Conservation (phyloP, 805 yeast species). For the Kuraishia capsulata region DNA sequence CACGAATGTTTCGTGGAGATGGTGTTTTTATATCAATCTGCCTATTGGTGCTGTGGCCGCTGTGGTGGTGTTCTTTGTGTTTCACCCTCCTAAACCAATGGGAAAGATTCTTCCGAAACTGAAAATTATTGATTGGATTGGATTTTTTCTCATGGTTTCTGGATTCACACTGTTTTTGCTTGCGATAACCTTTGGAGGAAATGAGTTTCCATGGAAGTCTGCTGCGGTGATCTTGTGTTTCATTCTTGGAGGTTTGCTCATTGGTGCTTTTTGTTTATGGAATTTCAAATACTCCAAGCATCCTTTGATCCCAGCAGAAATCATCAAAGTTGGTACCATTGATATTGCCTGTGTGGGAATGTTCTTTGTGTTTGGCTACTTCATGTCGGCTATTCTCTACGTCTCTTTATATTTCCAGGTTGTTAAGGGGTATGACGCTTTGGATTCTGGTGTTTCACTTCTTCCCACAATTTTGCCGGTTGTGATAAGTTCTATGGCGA, state of each 20-base stretch:
- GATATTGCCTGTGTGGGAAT: conserved; percentile 11
- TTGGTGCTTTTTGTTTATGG: conserved; percentile 26
- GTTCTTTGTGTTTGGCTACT: conserved; percentile 19
- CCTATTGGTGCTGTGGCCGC: conserved; percentile 53
- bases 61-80: conserved; percentile 24
- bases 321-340: conserved; percentile 27
- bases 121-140: conserved; percentile 33
- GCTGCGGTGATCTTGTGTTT: conserved; percentile 42
- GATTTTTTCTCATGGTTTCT: conserved; percentile 29
- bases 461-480: conserved; percentile 36
- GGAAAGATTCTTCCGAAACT: background rate
- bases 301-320: conserved; percentile 37
- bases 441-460: conserved; percentile 36
- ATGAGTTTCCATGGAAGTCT: conserved; percentile 42
- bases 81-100: conserved; percentile 14
- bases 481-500: conserved; percentile 26
- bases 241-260: conserved; percentile 31
- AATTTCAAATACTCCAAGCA: conserved; percentile 29
- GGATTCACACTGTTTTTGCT: conserved; percentile 35
- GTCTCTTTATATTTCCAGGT: conserved; percentile 41
- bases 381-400: conserved; percentile 34
- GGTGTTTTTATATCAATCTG: conserved; percentile 67
- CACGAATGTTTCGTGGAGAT: conserved; percentile 44
- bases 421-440: conserved; percentile 28
- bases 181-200: conserved; percentile 47